Base-by-base conservation (phyloP, 257 asterid species). In the Jacaranda mimosifolia region DNA sequence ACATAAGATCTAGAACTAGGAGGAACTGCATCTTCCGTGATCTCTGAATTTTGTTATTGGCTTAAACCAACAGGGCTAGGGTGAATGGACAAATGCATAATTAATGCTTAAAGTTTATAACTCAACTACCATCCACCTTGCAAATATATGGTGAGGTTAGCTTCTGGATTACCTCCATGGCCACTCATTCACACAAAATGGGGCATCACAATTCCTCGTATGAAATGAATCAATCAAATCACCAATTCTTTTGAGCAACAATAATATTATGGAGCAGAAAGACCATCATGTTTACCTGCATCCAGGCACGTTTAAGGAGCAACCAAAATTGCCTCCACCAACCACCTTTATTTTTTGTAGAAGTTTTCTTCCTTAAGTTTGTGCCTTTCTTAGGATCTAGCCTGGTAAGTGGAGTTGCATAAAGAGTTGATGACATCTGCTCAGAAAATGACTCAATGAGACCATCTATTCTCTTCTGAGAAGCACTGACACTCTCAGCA, bases 301-400 rank as follows among this genome's bases (percentile, higher is more conserved):
- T 89, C 99, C 98, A 95, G 39, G 98, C 99, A 68, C 98, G 98
- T 80, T 81, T 93, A 73, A 95, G 93, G 79, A 95, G 98, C 65
- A 95, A 81, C 66, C 77, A 63, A 57, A 95, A 95, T 84, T 95
- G 99, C 82, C 85, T 88, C 97, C 94, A 90, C 97, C 97, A 90
- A 72, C 93, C 89, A 85, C 88, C 92, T 88, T 89, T 93, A 13
- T 72, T 85, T 78, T 85, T 91, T 36, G 81, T 70, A 36, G 73
- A 76, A 35, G 79, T 65, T 84, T 83, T 89, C 83, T 80, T 89
- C 81, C 80, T 78, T 45, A 66, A 52, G 67, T 69, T 88, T 80
- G 70, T 56, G 72, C 48, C 68, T 63, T 70, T 79, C 72, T 78
- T 77, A 36, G 77, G 74, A 80, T 79, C 85, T 38, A 82, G 79